Conservation (phyloP, 495 filamentous ascomycete genomes). For the Venustampulla echinocandica region DNA sequence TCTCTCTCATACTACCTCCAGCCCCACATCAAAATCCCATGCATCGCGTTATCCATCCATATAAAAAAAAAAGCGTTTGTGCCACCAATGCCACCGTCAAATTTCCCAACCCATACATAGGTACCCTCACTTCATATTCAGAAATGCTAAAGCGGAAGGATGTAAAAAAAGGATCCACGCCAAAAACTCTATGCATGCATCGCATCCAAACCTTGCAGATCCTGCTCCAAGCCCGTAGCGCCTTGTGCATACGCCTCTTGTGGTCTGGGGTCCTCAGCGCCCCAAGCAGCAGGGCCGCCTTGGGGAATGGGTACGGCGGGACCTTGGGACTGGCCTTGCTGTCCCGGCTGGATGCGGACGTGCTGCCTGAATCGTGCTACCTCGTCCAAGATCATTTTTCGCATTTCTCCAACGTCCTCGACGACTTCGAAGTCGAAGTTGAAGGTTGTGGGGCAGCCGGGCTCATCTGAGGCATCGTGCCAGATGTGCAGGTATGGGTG, state of each 20-base stretch:
- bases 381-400: conserved; percentile 93
- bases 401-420: conserved; percentile 88
- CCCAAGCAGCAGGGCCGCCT: conserved; percentile 48
- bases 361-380: conserved; percentile 69
- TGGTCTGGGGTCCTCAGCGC: conserved; percentile 76
- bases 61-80: too few species aligned
- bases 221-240: conserved; percentile 65
- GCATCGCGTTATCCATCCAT: too few species aligned
- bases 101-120: too few species aligned
- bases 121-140: too few species aligned
- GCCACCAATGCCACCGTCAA: too few species aligned
- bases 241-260: conserved; percentile 59
- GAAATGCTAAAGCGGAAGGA: too few species aligned
- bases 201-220: conserved; percentile 74
- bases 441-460: conserved; percentile 83
- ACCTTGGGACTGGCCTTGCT: conserved; percentile 18
- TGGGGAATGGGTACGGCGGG: conserved; percentile 23
- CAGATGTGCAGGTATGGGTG: conserved; percentile 95
- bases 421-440: conserved; percentile 97
- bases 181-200: conserved; percentile 21
- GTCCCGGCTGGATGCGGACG: conserved; percentile 59
- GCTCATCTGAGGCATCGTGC: conserved; percentile 96
- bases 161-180: too few species aligned
- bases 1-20: too few species aligned
- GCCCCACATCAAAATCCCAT: too few species aligned